Base-by-base conservation (phyloP, 495 filamentous ascomycete species). In the Terfezia claveryi region DNA sequence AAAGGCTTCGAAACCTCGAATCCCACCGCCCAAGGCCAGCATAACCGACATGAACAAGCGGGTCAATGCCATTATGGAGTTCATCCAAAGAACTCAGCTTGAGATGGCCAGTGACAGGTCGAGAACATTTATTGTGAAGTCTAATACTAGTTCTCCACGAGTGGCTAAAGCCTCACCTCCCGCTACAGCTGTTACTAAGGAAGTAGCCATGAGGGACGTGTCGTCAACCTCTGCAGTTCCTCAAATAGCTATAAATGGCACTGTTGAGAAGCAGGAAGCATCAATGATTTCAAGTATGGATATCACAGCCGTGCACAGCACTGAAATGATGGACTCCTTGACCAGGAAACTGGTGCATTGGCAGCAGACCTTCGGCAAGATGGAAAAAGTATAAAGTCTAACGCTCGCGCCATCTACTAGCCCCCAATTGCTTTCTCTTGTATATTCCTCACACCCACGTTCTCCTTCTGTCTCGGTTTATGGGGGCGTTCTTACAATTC, bases 41-140 rank as follows among this genome's bases (percentile, higher is more conserved):
- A 83, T 95, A 79, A 82, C 80, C 56, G 88, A 95, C 59, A 91
- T 95, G 83, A 87, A 85, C 68, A 76, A 83, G 57, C 78, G 84
- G 8, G 87, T 87, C 4, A 78, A 80, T 2, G 80, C 74, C 12
- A 89, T 98, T 54, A 72, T 92, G 14, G 87, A 93, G 46, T 95
- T 84, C 66, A 94, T 98, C 60, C 80, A 83, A 8, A 78, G 84
- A 50, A 89, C 85, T 59, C 89, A 95, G 62, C 73, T 94, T 11
- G 91, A 98, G 64, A 77, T 94, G 71, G 88, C 85, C 68, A 50
- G 67, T 64, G 53, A 71, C 72, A 59, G 70, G 70, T 41, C 70
- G 71, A 38, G 72, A 73, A 68, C 71, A 70, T 73, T 17, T 51
- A 20, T 37, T 20, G 14, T 51, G 6, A 32, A 20, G 27, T 23